Percentiles rank a stretch among this genome's conserved stretches.
Evolutionary conservation across 1,284 basidiomycete species (phyloP).

Genomic region (Rhodotorula sp.): DNA sequence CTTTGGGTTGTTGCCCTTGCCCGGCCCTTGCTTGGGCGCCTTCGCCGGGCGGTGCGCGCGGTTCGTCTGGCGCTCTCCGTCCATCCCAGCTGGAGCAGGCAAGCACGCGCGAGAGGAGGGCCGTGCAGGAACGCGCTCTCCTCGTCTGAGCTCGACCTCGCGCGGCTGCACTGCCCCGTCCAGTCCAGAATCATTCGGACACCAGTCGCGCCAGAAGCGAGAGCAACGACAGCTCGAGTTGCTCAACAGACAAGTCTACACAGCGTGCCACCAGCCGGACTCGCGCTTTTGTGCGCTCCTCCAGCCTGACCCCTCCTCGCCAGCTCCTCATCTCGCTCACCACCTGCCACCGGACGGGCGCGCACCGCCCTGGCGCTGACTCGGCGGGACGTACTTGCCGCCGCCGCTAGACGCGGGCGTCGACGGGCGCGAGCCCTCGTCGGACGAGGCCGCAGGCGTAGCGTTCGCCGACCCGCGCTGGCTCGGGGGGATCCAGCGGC

Average conservation of each 20-base stretch:
- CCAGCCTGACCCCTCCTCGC: background rate
- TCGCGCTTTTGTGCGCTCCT: background rate
- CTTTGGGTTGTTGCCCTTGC: constrained; percentile 83
- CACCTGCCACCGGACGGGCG: background rate
- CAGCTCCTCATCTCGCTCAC: background rate
- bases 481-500: constrained; percentile 4
- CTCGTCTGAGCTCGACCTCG: background rate
- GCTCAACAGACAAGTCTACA: background rate
- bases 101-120: background rate
- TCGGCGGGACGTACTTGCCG: constrained; percentile 15
- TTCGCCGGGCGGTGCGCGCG: constrained; percentile 37
- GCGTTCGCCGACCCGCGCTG: constrained; percentile 1
- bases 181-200: background rate
- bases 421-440: constrained; percentile 16
- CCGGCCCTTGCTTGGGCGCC: constrained; percentile 57
- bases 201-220: no score
- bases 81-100: constrained; percentile 5
- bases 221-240: background rate
- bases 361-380: background rate
- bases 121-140: background rate
- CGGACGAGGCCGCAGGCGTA: background rate
- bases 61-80: constrained; percentile 36
- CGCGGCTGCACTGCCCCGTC: background rate
- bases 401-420: constrained; percentile 3
- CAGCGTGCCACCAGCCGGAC: background rate